Base-by-base conservation (phyloP, 441 rosid genomes). In the Syzygium malaccense region DNA sequence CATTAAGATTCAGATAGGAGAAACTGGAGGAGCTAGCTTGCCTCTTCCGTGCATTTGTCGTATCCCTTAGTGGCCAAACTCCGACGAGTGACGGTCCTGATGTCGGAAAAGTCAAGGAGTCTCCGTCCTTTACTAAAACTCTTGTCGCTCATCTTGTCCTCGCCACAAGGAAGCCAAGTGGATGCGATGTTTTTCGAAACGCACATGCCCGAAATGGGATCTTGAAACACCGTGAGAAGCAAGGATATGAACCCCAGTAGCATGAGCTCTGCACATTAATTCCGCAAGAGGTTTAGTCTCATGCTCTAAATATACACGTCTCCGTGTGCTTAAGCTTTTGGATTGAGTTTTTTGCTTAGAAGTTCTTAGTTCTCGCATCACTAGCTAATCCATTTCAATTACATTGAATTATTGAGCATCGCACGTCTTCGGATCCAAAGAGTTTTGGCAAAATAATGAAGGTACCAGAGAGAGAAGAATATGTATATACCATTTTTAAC, bases 201-300 rank as follows among this genome's bases (percentile, higher is more conserved):
- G 79, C 90, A 89, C 66, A 95, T 92, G 20, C 68, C 53, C 45
- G 99, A 95, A 83, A 98, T 94, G 32, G 89, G 85, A 18, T 41
- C 88, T 93, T 94, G 94, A 11, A 87, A 14, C 60, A 95, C 93
- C 13, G 97, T 97, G 12, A 98, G 94, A 71, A 98, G 93, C 86
- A 98, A 92, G 12, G 99, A 98, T 94, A 98, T 93, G 91, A 96
- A 96, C 68, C 99, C 99, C 95, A 98, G 78, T 45, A 98, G 93
- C 99, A 98, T 96, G 79, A 98, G 91, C 93, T 98, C 99, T 96
- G 60, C 94, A 93, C 51, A 23, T 75, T 41, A 20, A 37, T 75
- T 75, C 83, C 83, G n/a, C 51, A 75, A 25, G n/a, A 75, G n/a
- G 83, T 75, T 41, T 7, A 41, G 83, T 75, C 51, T 75, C 51